Evolutionary conservation across 805 yeast species (phyloP).

Genomic region (Candida broadrunensis): DNA sequence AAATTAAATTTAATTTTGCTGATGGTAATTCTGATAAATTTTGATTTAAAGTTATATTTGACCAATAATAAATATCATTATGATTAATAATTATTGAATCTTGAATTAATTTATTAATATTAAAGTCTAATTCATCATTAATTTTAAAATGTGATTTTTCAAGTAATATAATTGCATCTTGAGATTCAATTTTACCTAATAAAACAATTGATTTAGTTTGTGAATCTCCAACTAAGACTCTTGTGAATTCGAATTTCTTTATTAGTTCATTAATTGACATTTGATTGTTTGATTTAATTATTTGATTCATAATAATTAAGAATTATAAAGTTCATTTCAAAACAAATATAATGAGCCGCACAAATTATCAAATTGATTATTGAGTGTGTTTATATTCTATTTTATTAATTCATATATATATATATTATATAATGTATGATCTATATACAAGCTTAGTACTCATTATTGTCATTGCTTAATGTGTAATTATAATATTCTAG

Average conservation of each 20-base stretch:
- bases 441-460: no score
- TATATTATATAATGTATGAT: not conserved
- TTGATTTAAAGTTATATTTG: conserved; percentile 49
- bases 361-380: no score
- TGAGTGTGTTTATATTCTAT: no score
- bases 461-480: no score
- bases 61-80: conserved; percentile 89
- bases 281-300: no score
- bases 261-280: conserved; percentile 22
- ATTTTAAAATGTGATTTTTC: conserved; percentile 68
- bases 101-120: conserved; percentile 13
- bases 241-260: conserved; percentile 41
- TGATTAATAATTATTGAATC: conserved; percentile 43
- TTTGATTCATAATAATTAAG: no score
- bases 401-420: no score
- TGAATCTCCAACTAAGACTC: conserved; percentile 57
- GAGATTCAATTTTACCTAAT: conserved; percentile 60
- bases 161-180: conserved; percentile 65
- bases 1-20: conserved; percentile 72
- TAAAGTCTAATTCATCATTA: conserved; percentile 12
- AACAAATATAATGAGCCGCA: no score
- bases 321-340: no score
- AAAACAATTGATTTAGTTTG: conserved; percentile 63
- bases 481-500: no score
- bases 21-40: conserved; percentile 49